Evolutionary conservation across 1,139 yeast genomes (phyloP).

Genomic region (Sugiyamaella pinicola): DNA sequence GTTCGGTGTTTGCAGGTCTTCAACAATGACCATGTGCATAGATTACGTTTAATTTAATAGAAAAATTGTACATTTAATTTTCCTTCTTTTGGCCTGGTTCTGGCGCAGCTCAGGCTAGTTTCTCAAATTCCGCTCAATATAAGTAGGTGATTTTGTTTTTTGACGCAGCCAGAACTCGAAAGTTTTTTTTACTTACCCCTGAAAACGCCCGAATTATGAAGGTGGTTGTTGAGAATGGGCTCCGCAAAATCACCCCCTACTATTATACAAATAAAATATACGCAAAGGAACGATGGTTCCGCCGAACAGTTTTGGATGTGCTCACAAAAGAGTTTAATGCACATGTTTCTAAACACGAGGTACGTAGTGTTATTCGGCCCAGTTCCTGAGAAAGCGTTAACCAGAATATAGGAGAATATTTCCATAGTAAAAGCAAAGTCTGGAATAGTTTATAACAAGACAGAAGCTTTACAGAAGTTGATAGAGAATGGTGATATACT

Average conservation of each 20-base stretch:
- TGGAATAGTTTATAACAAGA: background rate
- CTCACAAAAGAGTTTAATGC: constrained; percentile 82
- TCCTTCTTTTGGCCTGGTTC: background rate
- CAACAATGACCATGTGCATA: constrained; percentile 32
- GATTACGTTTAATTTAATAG: constrained; percentile 16
- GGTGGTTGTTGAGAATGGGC: constrained; percentile 30
- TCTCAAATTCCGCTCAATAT: too few species aligned
- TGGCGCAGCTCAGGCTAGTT: too few species aligned
- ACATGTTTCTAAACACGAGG: constrained; percentile 52
- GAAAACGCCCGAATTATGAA: constrained; percentile 3
- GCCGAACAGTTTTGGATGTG: constrained; percentile 73
- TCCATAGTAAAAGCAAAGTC: constrained; percentile 8
- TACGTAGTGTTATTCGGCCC: background rate
- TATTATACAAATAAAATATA: constrained; percentile 82
- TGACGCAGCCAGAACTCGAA: too few species aligned
- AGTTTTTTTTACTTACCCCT: constrained; percentile 4
- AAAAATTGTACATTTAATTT: constrained; percentile 7
- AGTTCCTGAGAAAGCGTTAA: background rate
- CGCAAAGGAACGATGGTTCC: constrained; percentile 90
- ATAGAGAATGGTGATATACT: constrained; percentile 73
- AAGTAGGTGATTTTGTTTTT: constrained; percentile 3
- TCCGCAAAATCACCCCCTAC: constrained; percentile 79
- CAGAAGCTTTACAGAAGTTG: constrained; percentile 39
- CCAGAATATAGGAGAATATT: background rate
- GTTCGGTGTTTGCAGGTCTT: constrained; percentile 28